Base-by-base conservation (phyloP, 2,329 filamentous ascomycete species). In the Neobulgaria alba region DNA sequence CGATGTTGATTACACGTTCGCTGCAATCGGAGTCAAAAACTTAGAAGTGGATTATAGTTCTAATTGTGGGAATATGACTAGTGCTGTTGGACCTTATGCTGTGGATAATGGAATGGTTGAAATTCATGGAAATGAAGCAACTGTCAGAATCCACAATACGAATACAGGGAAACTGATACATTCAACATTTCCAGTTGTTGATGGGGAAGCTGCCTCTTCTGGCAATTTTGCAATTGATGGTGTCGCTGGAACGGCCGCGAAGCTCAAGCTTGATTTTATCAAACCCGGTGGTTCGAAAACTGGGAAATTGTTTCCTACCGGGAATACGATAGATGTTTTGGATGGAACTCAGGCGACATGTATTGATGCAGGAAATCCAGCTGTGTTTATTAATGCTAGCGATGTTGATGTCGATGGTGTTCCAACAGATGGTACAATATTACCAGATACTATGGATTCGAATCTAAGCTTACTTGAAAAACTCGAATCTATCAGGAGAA, bases 21-120 rank as follows among this genome's bases (percentile, higher is more conserved):
- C 81, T 1, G 76, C 79, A 29, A 65, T 86, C 5, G 81, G 81
- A 2, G 72, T 86, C 39, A 71, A 72, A 38, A 69, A 79, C 50
- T 64, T 65, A 3, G 61, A 65, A 21, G 67, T 87, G 2, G 82
- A 86, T 53, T 71, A 75, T 52, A 75, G 77, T 0, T 77, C 80
- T 17, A 87, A 85, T 52, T 86, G 82, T 56, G 82, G 82, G n/a
- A 86, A 86, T 57, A 82, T 87, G 78, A 75, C 68, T 4, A 69
- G 73, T 30, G 71, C 76, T 0, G 71, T 86, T 33, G 83, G 81
- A 0, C 81, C 82, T 0, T 79, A 75, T 54, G 77, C 76, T 2
- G 64, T 79, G 10, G 72, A 82, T 51, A 59, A 67, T 17, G 66
- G 71, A 2, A 47, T 81, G 1, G 61, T 75, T 7, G 44, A 54